Evolutionary conservation across 202 grass and related monocot genomes (phyloP), one percentile per base, ranked within the genome.

Genomic region (Schoenoplectus tabernaemontani): DNA sequence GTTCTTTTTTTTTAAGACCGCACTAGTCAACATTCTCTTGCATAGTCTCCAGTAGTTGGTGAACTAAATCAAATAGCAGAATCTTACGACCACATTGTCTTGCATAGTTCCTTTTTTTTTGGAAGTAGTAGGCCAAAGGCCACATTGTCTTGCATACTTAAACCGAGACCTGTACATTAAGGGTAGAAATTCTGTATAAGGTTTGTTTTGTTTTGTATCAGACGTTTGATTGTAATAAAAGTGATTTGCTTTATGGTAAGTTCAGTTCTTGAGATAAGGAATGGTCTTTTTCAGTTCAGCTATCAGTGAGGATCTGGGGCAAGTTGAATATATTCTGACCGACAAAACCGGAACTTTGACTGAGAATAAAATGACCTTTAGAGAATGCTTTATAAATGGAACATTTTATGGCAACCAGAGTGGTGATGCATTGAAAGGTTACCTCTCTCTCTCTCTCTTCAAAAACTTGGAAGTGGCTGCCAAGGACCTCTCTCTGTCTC

Each of bases 331-430:
- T 88, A 87, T 97, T 88, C 89, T 97, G 86, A 97, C 87, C 54
- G 93, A 97, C 82, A 97, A 97, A 89, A 97, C 93, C 59, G 93
- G 93, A 19, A 97, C 93, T 41, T 83, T 97, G 46, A 97, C 93
- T 17, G 89, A 97, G 62, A 97, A 97, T 75, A 91, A 38, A 82
- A 97, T 97, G 93, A 82, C 86, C 82, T 91, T 97, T 76, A 91
- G 84, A 88, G 89, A 81, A 87, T 97, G 93, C 65, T 97, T 87
- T 85, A 93, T 97, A 79, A 86, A 82, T 82, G 86, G 72, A 76
- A 87, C 28, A 82, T 76, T 84, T 17, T 97, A 93, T 93, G 93
- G 93, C 68, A 83, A 92, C 75, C 77, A 93, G 22, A 91, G 66
- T 58, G 87, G 86, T 64, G 91, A 97, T 92, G 93, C 93, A 85